Evolutionary conservation across 108 stramenopile species (phyloP).

Genomic region (Mayamaea pseudoterrestris): DNA sequence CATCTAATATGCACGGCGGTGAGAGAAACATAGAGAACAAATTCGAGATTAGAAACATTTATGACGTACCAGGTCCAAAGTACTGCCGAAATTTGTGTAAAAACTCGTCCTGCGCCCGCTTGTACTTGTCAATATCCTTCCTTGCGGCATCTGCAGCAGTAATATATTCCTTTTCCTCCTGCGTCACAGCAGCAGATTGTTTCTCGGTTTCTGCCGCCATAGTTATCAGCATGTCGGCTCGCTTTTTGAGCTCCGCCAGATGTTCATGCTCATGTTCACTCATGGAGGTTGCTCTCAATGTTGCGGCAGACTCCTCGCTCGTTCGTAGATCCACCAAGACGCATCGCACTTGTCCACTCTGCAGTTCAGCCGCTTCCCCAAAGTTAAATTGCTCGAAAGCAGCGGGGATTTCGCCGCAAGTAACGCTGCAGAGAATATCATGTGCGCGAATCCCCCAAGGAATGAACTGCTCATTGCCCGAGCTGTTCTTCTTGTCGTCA

Average conservation of each 20-base stretch:
- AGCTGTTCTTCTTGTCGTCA: background rate
- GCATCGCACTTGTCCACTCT: conserved; percentile 54
- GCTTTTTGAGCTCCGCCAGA: conserved; percentile 18
- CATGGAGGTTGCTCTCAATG: conserved; percentile 29
- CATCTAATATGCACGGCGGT: no score
- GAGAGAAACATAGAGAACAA: no score
- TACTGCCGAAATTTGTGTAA: conserved; percentile 22
- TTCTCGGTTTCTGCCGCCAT: conserved; percentile 12
- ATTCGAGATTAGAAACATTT: background rate
- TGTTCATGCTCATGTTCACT: conserved; percentile 18
- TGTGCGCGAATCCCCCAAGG: conserved; percentile 49
- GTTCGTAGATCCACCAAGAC: conserved; percentile 56
- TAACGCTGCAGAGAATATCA: conserved; percentile 34
- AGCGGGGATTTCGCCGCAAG: conserved; percentile 57
- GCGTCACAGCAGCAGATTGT: background rate
- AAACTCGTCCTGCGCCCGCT: conserved; percentile 18
- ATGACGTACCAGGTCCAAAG: conserved; percentile 30
- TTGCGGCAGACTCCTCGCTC: conserved; percentile 39
- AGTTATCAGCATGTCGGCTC: conserved; percentile 2
- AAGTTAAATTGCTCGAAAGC: conserved; percentile 11
- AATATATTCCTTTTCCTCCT: conserved; percentile 22
- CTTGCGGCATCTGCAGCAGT: background rate
- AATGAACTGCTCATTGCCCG: conserved; percentile 26
- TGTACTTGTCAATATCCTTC: conserved; percentile 18
- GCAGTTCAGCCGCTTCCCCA: conserved; percentile 16